Evolutionary conservation across 768 basidiomycete species (phyloP), one percentile per base, ranked within the genome.

Genomic region (Termitomyces sp.): DNA sequence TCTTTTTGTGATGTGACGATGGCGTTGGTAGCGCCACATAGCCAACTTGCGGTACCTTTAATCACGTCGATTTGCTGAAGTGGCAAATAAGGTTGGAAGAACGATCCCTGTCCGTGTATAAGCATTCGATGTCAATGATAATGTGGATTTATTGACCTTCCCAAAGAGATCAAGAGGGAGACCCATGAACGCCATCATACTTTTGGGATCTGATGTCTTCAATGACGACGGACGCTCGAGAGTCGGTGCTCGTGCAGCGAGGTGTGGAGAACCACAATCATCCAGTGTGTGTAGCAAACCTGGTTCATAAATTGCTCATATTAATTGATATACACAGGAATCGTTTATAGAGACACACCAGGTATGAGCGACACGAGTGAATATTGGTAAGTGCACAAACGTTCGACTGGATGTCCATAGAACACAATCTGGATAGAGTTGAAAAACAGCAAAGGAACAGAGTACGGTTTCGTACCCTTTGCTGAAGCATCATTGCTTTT

Each of bases 71-170:
- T 77, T 73, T 99, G 95, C 71, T 99, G 97, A 2, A 99, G 72
- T 0, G 97, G 96, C 13, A 98, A 77, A 70, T 98, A 99, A 2
- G 97, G 97, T 70, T 99, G 97, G 75, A 99, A 99, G 76, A 98
- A 95, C 4, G 94, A 83, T 64, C 94, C 91, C 88, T 93, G 64
- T n/a, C 14, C 23, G 20, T 26, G 3, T 9, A n/a, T 40, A 41
- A 50, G 26, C 9, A 16, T 30, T 51, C 3, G 23, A 48, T 28
- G 32, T 30, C 28, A 28, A n/a, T 8, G 20, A 13, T 10, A 20
- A 3, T 4, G 13, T 35, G 33, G 1, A n/a, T 20, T 20, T 16
- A 35, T 32, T 26, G 40, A 93, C 93, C 79, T 89, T 89, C 57
- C 95, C 95, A 56, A 96, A 97, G n/a, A 95, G 72, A 69, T 96